Percentiles rank a stretch among this genome's conserved stretches.
These are phyloP conservation scores for Dipodascus albidus DNA, from an alignment of 805 yeast species.

Conservation along the genomic window DNA sequence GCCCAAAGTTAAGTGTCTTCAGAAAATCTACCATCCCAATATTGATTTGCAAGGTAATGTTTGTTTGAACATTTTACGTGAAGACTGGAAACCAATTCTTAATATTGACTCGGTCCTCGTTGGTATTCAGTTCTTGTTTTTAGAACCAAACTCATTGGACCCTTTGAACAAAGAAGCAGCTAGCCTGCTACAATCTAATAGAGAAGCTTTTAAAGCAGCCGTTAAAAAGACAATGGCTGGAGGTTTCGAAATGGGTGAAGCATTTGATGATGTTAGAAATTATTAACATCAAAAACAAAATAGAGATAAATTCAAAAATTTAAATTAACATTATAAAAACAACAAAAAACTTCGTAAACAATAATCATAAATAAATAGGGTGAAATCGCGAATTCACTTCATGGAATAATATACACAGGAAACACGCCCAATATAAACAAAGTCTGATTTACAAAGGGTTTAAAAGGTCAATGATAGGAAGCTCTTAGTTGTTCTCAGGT, in stretches of 20 bases:
- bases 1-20: slow-evolving; percentile 66
- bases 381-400: slow-evolving; percentile 17
- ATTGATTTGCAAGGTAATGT: slow-evolving; percentile 85
- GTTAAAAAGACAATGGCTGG: slow-evolving; percentile 66
- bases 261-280: slow-evolving; percentile 47
- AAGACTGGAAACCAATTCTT: slow-evolving; percentile 94
- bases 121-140: slow-evolving; percentile 73
- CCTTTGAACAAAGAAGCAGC: slow-evolving; percentile 62
- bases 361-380: slow-evolving; percentile 5
- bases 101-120: slow-evolving; percentile 61
- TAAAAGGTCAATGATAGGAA: neutral
- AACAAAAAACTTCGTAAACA: slow-evolving; percentile 4
- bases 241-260: slow-evolving; percentile 42
- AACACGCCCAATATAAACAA: slow-evolving; percentile 2
- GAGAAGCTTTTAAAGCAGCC: slow-evolving; percentile 38
- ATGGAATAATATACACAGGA: slow-evolving; percentile 16
- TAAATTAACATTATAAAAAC: neutral
- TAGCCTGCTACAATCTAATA: slow-evolving; percentile 24
- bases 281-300: neutral
- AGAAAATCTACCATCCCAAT: slow-evolving; percentile 84
- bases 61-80: slow-evolving; percentile 81
- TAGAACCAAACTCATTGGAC: slow-evolving; percentile 86
- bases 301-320: neutral
- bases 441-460: neutral
- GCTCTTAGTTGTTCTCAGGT: slow-evolving; percentile 85